Base-by-base conservation (phyloP, 169 alveolate genomes). In the Cryptosporidium baileyi region DNA sequence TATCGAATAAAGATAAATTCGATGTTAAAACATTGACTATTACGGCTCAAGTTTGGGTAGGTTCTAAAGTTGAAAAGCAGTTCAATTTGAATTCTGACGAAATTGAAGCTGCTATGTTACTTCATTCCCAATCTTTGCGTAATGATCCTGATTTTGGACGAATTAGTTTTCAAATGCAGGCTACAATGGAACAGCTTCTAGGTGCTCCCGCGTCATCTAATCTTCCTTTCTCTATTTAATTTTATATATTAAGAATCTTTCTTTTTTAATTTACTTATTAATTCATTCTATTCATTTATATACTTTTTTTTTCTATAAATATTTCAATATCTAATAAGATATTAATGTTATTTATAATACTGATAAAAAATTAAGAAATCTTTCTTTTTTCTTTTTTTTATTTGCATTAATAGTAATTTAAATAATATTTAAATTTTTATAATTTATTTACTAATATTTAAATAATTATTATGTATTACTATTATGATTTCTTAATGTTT, bases 11-110 rank as follows among this genome's bases (percentile, higher is more conserved):
- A 22, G 74, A 74, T 38, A 80, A 89, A 30, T 51, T 92, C 62
- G 94, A 93, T 52, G 89, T 90, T 26, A 93, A 92, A 60, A 89
- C 92, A 38, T 80, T 91, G 74, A 92, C 94, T 54, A 63, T 85
- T 60, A 88, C 94, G 3, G 93, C 92, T 28, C 96, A 93, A 61
- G 92, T 94, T 22, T 89, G 92, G 60, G 89, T 93, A n/a, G 92
- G 94, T n/a, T 93, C 96, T 43, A 91, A 89, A 60, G 96, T 93
- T 36, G 93, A 93, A 81, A 89, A 85, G n/a, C 90, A 91, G 74
- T 93, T 93, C 61, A 90, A 91, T 34, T 90, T 89, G 80, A 93
- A 92, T 24, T 90, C 94, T 51, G 92, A 89, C 52, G 92, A 90
- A n/a, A 90, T 93, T 34, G 96, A 93, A 63, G 80, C 93, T 9